phyloP scores from a whole-genome alignment of 2,329 filamentous ascomycete species.

The Fusarium continuum region DNA sequence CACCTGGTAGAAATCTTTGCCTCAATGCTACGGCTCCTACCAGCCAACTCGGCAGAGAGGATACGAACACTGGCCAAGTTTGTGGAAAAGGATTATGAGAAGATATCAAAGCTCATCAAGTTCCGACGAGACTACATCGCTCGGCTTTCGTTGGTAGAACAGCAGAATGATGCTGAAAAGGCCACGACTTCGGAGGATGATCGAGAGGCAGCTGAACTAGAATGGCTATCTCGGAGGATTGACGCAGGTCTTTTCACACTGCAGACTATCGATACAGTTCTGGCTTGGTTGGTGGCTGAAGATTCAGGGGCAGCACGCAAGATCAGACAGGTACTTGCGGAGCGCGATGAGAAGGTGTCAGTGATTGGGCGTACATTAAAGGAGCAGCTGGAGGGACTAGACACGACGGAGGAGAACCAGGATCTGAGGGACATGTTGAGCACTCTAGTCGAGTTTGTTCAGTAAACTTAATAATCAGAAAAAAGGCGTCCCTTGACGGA shows the following conservation, averaged over 20 bases:
- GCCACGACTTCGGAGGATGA: constrained; percentile 28
- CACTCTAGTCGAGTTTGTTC: constrained; percentile 61
- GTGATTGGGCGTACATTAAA: constrained; percentile 74
- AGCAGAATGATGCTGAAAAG: constrained; percentile 55
- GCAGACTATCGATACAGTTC: constrained; percentile 82
- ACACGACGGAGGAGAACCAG: constrained; percentile 68
- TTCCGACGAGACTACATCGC: constrained; percentile 76
- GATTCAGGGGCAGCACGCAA: constrained; percentile 77
- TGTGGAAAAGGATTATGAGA: constrained; percentile 92
- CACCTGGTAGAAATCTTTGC: constrained; percentile 88
- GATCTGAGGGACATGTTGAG: constrained; percentile 65
- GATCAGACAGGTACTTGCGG: constrained; percentile 70
- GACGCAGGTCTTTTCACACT: constrained; percentile 87
- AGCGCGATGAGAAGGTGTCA: constrained; percentile 71
- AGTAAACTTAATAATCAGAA: constrained; percentile 44
- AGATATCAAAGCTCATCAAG: constrained; percentile 76
- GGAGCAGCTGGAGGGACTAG: constrained; percentile 63
- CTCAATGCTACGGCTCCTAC: constrained; percentile 80
- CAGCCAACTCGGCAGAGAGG: constrained; percentile 77
- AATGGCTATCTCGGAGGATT: constrained; percentile 78
- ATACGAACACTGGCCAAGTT: constrained; percentile 93
- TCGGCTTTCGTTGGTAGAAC: constrained; percentile 64
- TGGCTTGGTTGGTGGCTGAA: constrained; percentile 93
- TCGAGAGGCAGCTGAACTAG: constrained; percentile 67
- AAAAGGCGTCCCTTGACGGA: constrained; percentile 11